Base-by-base conservation (phyloP, 208 protist genomes). In the Kentomonas sorsogonicus region DNA sequence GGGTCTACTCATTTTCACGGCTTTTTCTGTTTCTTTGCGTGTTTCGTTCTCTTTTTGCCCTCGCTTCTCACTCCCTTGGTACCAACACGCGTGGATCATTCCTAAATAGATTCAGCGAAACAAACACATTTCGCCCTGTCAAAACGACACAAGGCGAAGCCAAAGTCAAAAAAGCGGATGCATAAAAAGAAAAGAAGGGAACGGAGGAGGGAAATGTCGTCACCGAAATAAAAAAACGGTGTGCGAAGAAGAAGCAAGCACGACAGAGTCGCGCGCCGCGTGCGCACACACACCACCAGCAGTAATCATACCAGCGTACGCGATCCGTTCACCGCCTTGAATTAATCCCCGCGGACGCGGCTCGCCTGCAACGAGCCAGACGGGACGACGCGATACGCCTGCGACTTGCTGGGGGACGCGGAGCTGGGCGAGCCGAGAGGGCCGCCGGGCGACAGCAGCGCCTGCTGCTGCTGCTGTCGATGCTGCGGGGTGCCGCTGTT, bases 371-470 rank as follows among this genome's bases (percentile, higher is more conserved):
- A 72, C 1, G 66, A 29, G 50, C 75, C 78, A 13, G 75, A 83
- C 1, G 72, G 63, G 3, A 83, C 75, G 10, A 83, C 75, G 22
- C 75, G 70, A 33, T 78, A 77, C 30, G 71, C 73, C 71, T 73
- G 69, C 44, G 71, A 72, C 6, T 36, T 18, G 11, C 57, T 10
- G 30, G 46, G 15, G 25, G 70, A 57, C 39, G 69, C 56, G 11
- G 53, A 38, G 29, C 47, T 52, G 66, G 22, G 48, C n/a, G 22
- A 27, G 36, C 48, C 5, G 50, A 54, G 50, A 47, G 5, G 3
- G 39, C 34, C 15, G 27, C n/a, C 9, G 50, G 40, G 22, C 53
- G 22, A 13, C 47, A 20, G 13, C 43, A 44, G 29, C 7, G 18
- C 23, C 31, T 18, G 10, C 46, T 55, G 26, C 34, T 39, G 22